Evolutionary conservation across 2,329 filamentous ascomycete species (phyloP).

Genomic region (Neonectria magnoliae): DNA sequence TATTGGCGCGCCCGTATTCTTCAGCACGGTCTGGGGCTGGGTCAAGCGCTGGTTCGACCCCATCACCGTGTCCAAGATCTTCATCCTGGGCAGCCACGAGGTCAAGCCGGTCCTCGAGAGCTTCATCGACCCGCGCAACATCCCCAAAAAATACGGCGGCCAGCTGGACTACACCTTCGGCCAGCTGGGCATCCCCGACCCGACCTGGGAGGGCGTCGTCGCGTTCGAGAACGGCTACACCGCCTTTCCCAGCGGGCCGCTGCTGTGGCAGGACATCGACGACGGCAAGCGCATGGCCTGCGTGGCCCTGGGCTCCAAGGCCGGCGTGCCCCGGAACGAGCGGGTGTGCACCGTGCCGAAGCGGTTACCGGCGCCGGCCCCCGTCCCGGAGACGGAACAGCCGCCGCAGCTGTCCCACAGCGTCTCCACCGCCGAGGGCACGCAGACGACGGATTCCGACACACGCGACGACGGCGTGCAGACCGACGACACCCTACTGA

Average conservation of each 20-base stretch:
- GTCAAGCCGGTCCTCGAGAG: slow-evolving; percentile 79
- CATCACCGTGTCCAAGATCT: slow-evolving; percentile 94
- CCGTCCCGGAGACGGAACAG: slow-evolving; percentile 14
- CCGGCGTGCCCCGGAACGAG: slow-evolving; percentile 57
- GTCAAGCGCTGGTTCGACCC: slow-evolving; percentile 96
- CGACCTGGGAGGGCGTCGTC: slow-evolving; percentile 59
- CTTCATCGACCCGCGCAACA: slow-evolving; percentile 84
- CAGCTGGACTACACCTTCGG: slow-evolving; percentile 86
- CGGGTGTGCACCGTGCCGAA: slow-evolving; percentile 62
- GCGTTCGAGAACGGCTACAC: slow-evolving; percentile 63
- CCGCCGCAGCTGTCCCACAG: slow-evolving; percentile 30
- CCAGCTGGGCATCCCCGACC: slow-evolving; percentile 78
- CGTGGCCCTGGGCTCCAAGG: slow-evolving; percentile 60
- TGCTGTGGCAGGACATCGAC: slow-evolving; percentile 63
- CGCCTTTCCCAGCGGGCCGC: slow-evolving; percentile 66
- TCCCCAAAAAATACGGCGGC: slow-evolving; percentile 91
- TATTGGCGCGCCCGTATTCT: slow-evolving; percentile 89
- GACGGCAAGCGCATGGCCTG: slow-evolving; percentile 61
- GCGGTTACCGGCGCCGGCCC: slow-evolving; percentile 40
- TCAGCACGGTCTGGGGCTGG: slow-evolving; percentile 94
- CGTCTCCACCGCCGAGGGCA: slow-evolving; percentile 44
- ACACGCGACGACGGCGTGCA: slow-evolving; percentile 42
- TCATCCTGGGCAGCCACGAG: slow-evolving; percentile 80
- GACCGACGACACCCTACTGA: slow-evolving; percentile 42
- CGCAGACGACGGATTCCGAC: slow-evolving; percentile 38